These are phyloP conservation scores for Aleurites moluccanus DNA, from an alignment of 441 rosid species.

Conservation along the genomic window DNA sequence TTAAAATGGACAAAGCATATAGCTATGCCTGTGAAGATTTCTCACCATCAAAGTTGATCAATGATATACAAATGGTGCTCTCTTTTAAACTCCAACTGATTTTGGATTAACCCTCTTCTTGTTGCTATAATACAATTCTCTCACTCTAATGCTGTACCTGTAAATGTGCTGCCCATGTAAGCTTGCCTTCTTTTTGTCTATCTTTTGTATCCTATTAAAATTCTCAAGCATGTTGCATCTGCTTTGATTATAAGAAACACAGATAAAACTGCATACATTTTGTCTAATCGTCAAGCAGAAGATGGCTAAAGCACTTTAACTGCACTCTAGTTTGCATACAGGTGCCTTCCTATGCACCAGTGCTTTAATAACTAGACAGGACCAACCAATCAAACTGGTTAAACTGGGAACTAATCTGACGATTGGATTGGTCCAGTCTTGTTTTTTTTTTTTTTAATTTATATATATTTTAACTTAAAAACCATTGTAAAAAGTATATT, in stretches of 20 bases:
- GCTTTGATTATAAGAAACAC: neutral
- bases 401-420: too few relatives aligned
- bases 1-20: conserved; percentile 21
- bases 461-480: too few relatives aligned
- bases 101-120: conserved; percentile 10
- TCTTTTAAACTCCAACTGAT: neutral
- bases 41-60: conserved; percentile 18
- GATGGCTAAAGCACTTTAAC: neutral
- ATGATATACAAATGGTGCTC: neutral
- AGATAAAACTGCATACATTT: neutral
- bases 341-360: neutral
- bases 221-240: neutral
- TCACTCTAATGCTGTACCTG: conserved; percentile 7
- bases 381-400: too few relatives aligned
- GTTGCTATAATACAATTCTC: conserved; percentile 4
- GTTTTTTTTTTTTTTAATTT: too few relatives aligned
- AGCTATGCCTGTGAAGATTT: conserved; percentile 9
- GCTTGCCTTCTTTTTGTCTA: too few relatives aligned
- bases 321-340: too few relatives aligned
- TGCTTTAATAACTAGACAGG: too few relatives aligned
- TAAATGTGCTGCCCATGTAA: neutral
- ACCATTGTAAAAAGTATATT: too few relatives aligned
- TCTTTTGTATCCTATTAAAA: neutral
- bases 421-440: too few relatives aligned
- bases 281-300: conserved; percentile 2